These are phyloP conservation scores for Colletotrichum cuscutae DNA, from an alignment of 2,329 filamentous ascomycete genomes.

Conservation along the genomic window DNA sequence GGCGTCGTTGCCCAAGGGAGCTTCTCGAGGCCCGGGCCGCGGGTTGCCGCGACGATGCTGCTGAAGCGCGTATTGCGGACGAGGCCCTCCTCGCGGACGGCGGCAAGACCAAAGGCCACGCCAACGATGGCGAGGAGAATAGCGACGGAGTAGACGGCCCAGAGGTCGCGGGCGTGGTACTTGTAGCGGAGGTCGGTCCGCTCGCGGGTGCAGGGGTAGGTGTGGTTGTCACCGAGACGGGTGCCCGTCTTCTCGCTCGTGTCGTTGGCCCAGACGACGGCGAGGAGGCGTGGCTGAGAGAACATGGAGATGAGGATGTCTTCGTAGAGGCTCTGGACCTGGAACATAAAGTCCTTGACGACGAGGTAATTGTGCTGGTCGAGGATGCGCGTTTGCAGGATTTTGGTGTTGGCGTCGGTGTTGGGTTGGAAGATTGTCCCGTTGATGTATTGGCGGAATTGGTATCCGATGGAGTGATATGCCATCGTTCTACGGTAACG, in stretches of 20 bases:
- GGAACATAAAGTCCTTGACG: slow-evolving; percentile 38
- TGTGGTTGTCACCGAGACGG: slow-evolving; percentile 9
- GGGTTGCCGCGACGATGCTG: slow-evolving; percentile 51
- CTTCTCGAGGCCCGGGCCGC: slow-evolving; percentile 48
- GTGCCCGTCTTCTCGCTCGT: slow-evolving; percentile 37
- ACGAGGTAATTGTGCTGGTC: slow-evolving; percentile 43
- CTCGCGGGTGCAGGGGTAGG: slow-evolving; percentile 44
- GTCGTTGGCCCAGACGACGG: slow-evolving; percentile 44
- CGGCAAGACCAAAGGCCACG: slow-evolving; percentile 43
- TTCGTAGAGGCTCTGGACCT: slow-evolving; percentile 45
- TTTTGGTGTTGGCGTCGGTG: slow-evolving; percentile 42
- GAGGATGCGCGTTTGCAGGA: slow-evolving; percentile 53
- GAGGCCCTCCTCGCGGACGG: slow-evolving; percentile 45
- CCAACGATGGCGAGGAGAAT: slow-evolving; percentile 42
- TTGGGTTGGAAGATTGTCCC: slow-evolving; percentile 43
- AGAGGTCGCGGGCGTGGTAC: slow-evolving; percentile 44
- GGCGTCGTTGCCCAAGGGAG: slow-evolving; percentile 38
- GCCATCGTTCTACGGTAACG: slow-evolving; percentile 44
- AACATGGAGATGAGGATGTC: slow-evolving; percentile 48
- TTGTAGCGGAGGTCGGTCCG: slow-evolving; percentile 42
- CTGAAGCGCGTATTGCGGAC: slow-evolving; percentile 50
- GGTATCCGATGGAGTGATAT: slow-evolving; percentile 45
- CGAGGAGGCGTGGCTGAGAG: slow-evolving; percentile 46
- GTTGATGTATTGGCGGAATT: slow-evolving; percentile 43
- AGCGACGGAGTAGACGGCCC: slow-evolving; percentile 47